These are phyloP conservation scores for Nigrospora oryzae DNA, from an alignment of 2,329 filamentous ascomycete species.

Conservation along the genomic window DNA sequence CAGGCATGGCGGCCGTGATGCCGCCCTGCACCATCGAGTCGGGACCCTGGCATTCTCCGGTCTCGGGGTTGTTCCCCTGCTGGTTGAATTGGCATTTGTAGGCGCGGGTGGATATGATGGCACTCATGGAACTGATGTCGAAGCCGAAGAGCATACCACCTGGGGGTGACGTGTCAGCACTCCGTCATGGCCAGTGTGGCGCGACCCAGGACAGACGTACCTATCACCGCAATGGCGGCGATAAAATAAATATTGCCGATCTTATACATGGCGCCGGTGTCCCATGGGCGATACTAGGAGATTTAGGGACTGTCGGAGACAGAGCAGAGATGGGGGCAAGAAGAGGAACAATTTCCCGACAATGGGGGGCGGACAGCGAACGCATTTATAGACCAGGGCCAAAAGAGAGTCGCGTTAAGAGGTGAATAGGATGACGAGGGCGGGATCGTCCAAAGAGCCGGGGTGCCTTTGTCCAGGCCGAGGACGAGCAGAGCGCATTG, in stretches of 20 bases:
- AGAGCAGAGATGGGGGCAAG: too few species aligned
- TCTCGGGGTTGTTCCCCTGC: slow-evolving; percentile 15
- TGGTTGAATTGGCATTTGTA: slow-evolving; percentile 33
- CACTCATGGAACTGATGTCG: slow-evolving; percentile 36
- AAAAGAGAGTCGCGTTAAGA: too few species aligned
- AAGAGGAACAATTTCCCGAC: too few species aligned
- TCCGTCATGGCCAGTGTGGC: background rate
- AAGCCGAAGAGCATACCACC: slow-evolving; percentile 33
- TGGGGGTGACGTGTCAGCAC: slow-evolving; percentile 7
- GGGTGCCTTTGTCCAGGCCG: too few species aligned
- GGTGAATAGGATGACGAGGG: too few species aligned
- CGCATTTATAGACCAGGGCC: too few species aligned
- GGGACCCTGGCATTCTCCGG: slow-evolving; percentile 39
- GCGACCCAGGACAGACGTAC: slow-evolving; percentile 13
- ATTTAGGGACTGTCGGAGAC: background rate
- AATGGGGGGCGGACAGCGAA: too few species aligned
- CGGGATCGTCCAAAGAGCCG: too few species aligned
- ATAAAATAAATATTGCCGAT: slow-evolving; percentile 33
- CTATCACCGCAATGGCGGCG: slow-evolving; percentile 32
- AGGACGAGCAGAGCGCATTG: too few species aligned
- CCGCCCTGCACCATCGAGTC: slow-evolving; percentile 43
- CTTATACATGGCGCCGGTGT: slow-evolving; percentile 15
- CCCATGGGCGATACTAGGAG: background rate
- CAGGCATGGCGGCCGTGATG: slow-evolving; percentile 64
- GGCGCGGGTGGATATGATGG: slow-evolving; percentile 30